A percentile compares a stretch with the other conserved stretches of the same genome.
Conservation (phyloP, 1,284 basidiomycete species). For the Malassezia nana region DNA sequence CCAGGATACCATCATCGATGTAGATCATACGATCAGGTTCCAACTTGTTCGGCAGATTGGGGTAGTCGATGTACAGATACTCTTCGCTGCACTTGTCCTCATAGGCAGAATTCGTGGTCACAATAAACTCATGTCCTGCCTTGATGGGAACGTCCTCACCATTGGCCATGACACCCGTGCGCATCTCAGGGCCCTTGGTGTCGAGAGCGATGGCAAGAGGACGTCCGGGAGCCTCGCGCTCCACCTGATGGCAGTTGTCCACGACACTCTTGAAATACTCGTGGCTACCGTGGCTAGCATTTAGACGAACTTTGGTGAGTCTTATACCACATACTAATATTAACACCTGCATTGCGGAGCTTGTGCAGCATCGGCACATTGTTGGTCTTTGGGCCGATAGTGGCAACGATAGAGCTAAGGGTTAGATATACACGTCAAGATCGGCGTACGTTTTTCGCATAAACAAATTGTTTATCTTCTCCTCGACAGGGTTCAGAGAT, state of each 20-base stretch:
- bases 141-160: slow-evolving; percentile 73
- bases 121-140: slow-evolving; percentile 87
- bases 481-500: slow-evolving; percentile 46
- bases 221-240: slow-evolving; percentile 55
- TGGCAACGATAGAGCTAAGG: slow-evolving; percentile 43
- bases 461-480: slow-evolving; percentile 41
- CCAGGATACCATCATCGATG: slow-evolving; percentile 92
- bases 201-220: slow-evolving; percentile 96
- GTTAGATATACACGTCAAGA: neutral
- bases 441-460: slow-evolving; percentile 43
- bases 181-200: slow-evolving; percentile 99
- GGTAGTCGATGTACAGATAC: slow-evolving; percentile 53
- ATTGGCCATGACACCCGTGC: slow-evolving; percentile 85
- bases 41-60: slow-evolving; percentile 89
- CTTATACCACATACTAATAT: slow-evolving; percentile 30
- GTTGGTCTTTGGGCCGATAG: slow-evolving; percentile 47
- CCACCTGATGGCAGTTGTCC: slow-evolving; percentile 42
- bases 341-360: slow-evolving; percentile 45
- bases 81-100: slow-evolving; percentile 72
- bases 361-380: slow-evolving; percentile 40
- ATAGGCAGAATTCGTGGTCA: slow-evolving; percentile 76
- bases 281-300: slow-evolving; percentile 45
- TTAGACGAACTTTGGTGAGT: slow-evolving; percentile 34
- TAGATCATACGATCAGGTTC: slow-evolving; percentile 90
- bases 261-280: slow-evolving; percentile 46